Base-by-base conservation (phyloP, 306 rosid genomes). In the Vachellia collinsii region DNA sequence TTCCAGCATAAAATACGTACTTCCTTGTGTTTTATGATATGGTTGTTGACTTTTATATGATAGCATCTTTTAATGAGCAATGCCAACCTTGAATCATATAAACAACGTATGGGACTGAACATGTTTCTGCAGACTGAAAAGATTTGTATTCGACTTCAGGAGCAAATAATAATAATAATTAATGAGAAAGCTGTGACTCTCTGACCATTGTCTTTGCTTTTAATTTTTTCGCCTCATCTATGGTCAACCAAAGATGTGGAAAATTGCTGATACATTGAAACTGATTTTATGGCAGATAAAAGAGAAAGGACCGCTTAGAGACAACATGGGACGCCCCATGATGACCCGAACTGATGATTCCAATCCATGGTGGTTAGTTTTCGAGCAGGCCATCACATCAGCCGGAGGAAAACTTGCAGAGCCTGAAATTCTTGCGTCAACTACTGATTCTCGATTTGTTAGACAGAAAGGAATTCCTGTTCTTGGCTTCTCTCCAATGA, bases 281-380 rank as follows among this genome's bases (percentile, higher is more conserved):
- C 10, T 67, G 72, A 41, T 41, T 4, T 29, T 81, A 20, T 86
- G 77, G 86, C 90, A 92, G 97, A 84, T 93, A 9, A 75, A 7
- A 68, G 87, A 90, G 83, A 86, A 66, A 48, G 97, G 99, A 54
- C 95, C 93, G 6, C 5, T 80, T 20, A 88, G 88, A 82, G 97
- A 94, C 87, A 34, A 69, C 82, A 51, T 59, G 86, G 99, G 97
- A 19, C 90, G 84, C 48, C 93, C 97, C 0, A 37, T 95, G 58
- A 65, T 88, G 88, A 93, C 98, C 11, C 69, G 83, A 36, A 81
- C 92, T 6, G 80, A 93, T 85, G 95, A 87, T 79, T 91, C 97
- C 63, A 95, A 93, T 83, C 94, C 98, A 39, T 94, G 99, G 99
- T 95, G 98, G 98, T 75, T 84, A 36, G 88, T 93, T 73, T 93